Conservation (phyloP, 2,329 filamentous ascomycete species). For the Fusarium anthophilum region DNA sequence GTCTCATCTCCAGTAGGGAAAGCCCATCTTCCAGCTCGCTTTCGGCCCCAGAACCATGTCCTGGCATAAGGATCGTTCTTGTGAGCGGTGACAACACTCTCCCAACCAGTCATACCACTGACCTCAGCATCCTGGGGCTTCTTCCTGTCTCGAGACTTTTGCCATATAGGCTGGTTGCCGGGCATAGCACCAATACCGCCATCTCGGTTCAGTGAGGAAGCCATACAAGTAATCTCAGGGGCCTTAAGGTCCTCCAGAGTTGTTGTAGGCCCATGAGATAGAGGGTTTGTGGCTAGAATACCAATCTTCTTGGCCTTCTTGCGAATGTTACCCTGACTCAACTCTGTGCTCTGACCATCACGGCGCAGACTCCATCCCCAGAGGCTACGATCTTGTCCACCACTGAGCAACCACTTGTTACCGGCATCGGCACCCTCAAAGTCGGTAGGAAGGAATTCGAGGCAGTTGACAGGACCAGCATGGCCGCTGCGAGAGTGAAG, state of each 20-base stretch:
- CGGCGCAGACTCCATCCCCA: constrained; percentile 97
- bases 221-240: constrained; percentile 90
- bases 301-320: constrained; percentile 90
- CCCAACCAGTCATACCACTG: constrained; percentile 89
- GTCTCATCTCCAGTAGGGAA: constrained; percentile 85
- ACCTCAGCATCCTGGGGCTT: constrained; percentile 74
- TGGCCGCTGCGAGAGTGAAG: constrained; percentile 90
- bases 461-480: constrained; percentile 81
- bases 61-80: constrained; percentile 84
- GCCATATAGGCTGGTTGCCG: constrained; percentile 83
- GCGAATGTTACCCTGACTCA: constrained; percentile 89
- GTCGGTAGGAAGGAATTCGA: constrained; percentile 86
- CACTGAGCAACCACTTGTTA: constrained; percentile 94
- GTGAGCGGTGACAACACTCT: constrained; percentile 95
- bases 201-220: constrained; percentile 91
- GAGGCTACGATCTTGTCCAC: constrained; percentile 86
- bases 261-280: constrained; percentile 68
- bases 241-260: constrained; percentile 83
- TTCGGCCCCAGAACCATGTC: constrained; percentile 98
- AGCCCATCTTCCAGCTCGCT: constrained; percentile 91
- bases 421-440: constrained; percentile 89
- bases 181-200: constrained; percentile 89
- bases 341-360: constrained; percentile 91
- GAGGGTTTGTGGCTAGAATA: constrained; percentile 67
- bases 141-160: constrained; percentile 74